Conservation (phyloP, 352 stramenopile species). For the Saprolegnia diclina region DNA sequence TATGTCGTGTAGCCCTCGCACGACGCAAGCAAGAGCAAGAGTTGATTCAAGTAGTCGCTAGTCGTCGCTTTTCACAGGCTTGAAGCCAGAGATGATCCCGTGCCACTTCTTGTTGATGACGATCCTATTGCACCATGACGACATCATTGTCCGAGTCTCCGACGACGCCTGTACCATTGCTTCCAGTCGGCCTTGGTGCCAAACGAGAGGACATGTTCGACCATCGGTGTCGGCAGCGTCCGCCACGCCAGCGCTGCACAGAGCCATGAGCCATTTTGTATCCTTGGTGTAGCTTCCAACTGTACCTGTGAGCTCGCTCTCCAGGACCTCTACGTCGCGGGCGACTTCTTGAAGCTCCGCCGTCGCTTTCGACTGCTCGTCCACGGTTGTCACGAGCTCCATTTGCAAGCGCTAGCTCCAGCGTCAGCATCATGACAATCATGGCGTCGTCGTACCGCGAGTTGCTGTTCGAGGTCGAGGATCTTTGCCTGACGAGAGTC, state of each 20-base stretch:
- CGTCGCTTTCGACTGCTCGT: neutral
- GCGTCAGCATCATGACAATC: neutral
- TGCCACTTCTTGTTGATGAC: neutral
- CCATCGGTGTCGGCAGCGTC: neutral
- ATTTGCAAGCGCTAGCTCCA: neutral
- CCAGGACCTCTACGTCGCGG: slow-evolving; percentile 4
- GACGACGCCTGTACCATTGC: slow-evolving; percentile 4
- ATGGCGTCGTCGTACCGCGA: neutral
- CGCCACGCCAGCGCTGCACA: slow-evolving; percentile 5
- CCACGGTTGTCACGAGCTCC: neutral
- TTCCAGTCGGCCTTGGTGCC: slow-evolving; percentile 12
- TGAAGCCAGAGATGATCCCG: neutral
- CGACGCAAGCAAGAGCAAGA: neutral
- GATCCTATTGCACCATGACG: neutral
- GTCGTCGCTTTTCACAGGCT: neutral
- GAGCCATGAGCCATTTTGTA: neutral
- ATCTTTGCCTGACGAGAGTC: neutral
- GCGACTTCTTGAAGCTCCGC: slow-evolving; percentile 1
- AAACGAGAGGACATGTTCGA: neutral
- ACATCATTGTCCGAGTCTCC: neutral
- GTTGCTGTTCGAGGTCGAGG: slow-evolving; percentile 8
- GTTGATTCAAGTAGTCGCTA: neutral
- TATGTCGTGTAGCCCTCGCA: no score
- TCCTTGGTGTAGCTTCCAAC: neutral
- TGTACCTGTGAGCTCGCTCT: slow-evolving; percentile 1